Evolutionary conservation across 495 filamentous ascomycete species (phyloP).

Genomic region (Friedmanniomyces endolithicus): DNA sequence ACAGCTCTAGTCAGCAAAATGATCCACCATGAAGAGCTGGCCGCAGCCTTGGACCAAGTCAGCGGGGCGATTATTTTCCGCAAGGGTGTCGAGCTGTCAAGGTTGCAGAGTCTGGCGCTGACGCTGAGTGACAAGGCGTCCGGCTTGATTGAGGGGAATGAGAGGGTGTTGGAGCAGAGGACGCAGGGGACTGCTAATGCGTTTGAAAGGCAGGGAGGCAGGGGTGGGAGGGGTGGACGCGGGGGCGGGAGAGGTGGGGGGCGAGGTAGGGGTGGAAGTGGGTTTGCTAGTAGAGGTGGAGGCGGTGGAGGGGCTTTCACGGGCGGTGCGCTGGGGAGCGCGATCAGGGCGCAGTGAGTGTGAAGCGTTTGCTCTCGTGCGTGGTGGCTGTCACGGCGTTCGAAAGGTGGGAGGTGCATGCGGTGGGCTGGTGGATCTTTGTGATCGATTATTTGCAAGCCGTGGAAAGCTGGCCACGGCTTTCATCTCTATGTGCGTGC

Average conservation of each 20-base stretch:
- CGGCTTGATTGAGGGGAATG: slow-evolving; percentile 89
- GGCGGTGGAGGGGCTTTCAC: slow-evolving; percentile 17
- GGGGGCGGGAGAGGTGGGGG: slow-evolving; percentile 38
- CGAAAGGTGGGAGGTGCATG: too few species aligned
- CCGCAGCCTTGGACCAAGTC: slow-evolving; percentile 93
- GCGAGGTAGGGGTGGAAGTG: slow-evolving; percentile 9
- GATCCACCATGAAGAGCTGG: slow-evolving; percentile 97
- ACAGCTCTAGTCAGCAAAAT: slow-evolving; percentile 94
- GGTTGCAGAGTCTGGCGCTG: slow-evolving; percentile 87
- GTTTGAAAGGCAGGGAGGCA: slow-evolving; percentile 73
- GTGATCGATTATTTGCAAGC: too few species aligned
- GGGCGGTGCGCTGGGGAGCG: slow-evolving; percentile 23
- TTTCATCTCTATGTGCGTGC: too few species aligned
- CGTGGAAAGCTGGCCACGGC: too few species aligned
- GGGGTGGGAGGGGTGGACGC: slow-evolving; percentile 52
- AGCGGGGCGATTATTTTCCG: slow-evolving; percentile 96
- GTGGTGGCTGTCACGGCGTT: too few species aligned
- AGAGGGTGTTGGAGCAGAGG: slow-evolving; percentile 89
- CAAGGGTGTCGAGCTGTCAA: slow-evolving; percentile 94
- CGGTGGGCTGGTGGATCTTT: too few species aligned
- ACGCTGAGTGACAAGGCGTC: slow-evolving; percentile 93
- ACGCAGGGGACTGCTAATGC: slow-evolving; percentile 92
- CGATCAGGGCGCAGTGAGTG: slow-evolving; percentile 21
- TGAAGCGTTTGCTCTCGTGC: neutral
- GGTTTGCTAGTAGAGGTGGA: slow-evolving; percentile 13